Percentiles rank a stretch among this genome's conserved stretches.
phyloP scores from a whole-genome alignment of 768 basidiomycete genomes.

The Macrolepiota dolichaula region DNA sequence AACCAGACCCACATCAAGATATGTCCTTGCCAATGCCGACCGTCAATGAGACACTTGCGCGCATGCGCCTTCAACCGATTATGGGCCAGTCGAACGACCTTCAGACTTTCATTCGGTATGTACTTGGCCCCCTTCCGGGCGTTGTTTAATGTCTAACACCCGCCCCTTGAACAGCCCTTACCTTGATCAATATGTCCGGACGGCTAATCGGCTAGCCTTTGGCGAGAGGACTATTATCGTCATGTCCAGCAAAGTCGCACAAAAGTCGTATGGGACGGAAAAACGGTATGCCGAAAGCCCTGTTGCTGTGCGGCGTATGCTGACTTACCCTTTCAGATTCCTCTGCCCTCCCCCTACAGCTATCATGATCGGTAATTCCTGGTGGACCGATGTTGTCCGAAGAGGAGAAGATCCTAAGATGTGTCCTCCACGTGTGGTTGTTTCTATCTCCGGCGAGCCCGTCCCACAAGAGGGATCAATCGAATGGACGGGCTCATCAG shows the following conservation, averaged over 20 bases:
- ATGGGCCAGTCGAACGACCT: slow-evolving; percentile 68
- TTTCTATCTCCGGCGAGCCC: slow-evolving; percentile 91
- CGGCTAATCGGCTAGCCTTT: slow-evolving; percentile 81
- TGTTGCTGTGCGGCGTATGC: slow-evolving; percentile 9
- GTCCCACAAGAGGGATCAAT: slow-evolving; percentile 81
- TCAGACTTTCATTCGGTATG: slow-evolving; percentile 77
- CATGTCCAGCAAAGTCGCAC: slow-evolving; percentile 97
- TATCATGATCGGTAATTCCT: slow-evolving; percentile 89
- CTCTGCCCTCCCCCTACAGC: slow-evolving; percentile 93
- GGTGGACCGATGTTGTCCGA: slow-evolving; percentile 85
- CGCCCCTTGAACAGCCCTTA: slow-evolving; percentile 50
- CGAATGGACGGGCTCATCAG: slow-evolving; percentile 84
- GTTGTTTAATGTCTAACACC: background rate
- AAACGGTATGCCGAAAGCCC: slow-evolving; percentile 60
- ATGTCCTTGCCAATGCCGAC: slow-evolving; percentile 59
- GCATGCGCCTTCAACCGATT: slow-evolving; percentile 60
- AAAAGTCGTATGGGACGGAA: slow-evolving; percentile 96
- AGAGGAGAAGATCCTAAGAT: slow-evolving; percentile 73
- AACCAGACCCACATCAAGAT: slow-evolving; percentile 49
- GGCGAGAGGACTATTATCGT: slow-evolving; percentile 94
- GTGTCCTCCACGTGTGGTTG: slow-evolving; percentile 75
- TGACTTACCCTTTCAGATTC: slow-evolving; percentile 49
- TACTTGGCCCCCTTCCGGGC: background rate
- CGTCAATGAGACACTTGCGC: slow-evolving; percentile 59
- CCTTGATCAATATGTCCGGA: slow-evolving; percentile 80